Conservation (phyloP, 2,329 filamentous ascomycete genomes). For the Fusarium ramigenum region DNA sequence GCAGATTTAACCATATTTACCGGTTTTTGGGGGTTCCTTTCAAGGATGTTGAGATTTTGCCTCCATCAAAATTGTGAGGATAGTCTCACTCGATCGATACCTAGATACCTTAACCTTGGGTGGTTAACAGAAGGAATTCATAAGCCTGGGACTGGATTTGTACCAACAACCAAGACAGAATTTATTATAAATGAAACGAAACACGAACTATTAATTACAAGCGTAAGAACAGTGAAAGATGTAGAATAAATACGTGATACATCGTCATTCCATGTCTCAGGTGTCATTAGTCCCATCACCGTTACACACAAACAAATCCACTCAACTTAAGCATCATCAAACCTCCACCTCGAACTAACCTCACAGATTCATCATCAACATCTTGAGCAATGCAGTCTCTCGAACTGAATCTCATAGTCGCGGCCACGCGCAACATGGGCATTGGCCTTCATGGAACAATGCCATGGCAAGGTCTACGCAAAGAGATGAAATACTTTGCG, state of each 20-base stretch:
- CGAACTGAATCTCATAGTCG: constrained; percentile 90
- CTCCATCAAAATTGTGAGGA: constrained; percentile 50
- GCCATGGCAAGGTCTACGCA: constrained; percentile 88
- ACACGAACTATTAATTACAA: neutral
- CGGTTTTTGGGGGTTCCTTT: constrained; percentile 70
- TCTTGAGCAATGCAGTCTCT: constrained; percentile 48
- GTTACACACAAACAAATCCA: constrained; percentile 26
- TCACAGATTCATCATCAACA: constrained; percentile 7
- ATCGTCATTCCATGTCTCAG: neutral
- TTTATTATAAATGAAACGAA: neutral
- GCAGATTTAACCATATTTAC: constrained; percentile 76
- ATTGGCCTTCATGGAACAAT: constrained; percentile 83
- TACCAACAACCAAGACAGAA: neutral
- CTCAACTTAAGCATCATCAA: constrained; percentile 3
- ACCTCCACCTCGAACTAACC: neutral
- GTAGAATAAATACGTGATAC: neutral
- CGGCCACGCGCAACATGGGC: constrained; percentile 89
- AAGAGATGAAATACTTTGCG: constrained; percentile 96
- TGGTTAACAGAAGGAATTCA: neutral
- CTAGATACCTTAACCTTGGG: neutral
- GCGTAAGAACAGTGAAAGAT: neutral
- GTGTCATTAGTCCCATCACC: neutral
- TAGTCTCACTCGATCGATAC: neutral
- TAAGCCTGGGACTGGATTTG: neutral
- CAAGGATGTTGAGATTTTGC: constrained; percentile 57